Conservation (phyloP, 495 filamentous ascomycete species). For the Penicillium argentinense region DNA sequence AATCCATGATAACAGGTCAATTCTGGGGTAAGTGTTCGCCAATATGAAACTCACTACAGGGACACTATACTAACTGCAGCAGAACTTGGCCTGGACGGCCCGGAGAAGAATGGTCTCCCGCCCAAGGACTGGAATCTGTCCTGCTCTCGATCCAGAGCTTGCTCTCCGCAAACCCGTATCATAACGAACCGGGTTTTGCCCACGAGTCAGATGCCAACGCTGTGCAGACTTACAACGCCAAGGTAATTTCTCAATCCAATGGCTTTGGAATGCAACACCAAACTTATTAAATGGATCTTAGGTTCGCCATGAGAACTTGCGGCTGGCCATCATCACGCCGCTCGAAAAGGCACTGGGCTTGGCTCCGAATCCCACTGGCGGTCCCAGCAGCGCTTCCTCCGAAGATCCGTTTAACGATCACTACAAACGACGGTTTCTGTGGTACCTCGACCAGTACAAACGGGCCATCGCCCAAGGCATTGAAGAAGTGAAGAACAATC, state of each 20-base stretch:
- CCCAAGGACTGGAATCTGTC: conserved; percentile 92
- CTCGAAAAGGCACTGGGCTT: conserved; percentile 79
- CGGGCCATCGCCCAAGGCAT: no score
- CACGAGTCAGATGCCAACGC: conserved; percentile 77
- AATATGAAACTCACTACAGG: not conserved
- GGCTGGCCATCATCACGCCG: conserved; percentile 81
- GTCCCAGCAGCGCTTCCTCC: not conserved
- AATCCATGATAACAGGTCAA: conserved; percentile 63
- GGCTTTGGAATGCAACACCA: no score
- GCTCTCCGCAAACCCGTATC: conserved; percentile 91
- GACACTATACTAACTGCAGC: conserved; percentile 6
- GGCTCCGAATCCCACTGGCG: not conserved
- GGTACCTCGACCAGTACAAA: conserved; percentile 92
- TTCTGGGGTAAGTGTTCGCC: conserved; percentile 65
- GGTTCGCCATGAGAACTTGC: conserved; percentile 90
- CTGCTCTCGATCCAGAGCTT: conserved; percentile 94
- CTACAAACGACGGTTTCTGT: conserved; percentile 88
- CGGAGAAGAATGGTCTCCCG: conserved; percentile 93
- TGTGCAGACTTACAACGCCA: conserved; percentile 79
- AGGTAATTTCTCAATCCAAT: no score
- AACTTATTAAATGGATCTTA: no score
- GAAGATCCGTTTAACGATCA: conserved; percentile 79
- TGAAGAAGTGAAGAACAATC: not conserved
- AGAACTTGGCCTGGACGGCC: conserved; percentile 92
- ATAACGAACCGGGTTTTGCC: conserved; percentile 95